Base-by-base conservation (phyloP, 371 early-diverging fungal species). In the Fennellomyces sp. region DNA sequence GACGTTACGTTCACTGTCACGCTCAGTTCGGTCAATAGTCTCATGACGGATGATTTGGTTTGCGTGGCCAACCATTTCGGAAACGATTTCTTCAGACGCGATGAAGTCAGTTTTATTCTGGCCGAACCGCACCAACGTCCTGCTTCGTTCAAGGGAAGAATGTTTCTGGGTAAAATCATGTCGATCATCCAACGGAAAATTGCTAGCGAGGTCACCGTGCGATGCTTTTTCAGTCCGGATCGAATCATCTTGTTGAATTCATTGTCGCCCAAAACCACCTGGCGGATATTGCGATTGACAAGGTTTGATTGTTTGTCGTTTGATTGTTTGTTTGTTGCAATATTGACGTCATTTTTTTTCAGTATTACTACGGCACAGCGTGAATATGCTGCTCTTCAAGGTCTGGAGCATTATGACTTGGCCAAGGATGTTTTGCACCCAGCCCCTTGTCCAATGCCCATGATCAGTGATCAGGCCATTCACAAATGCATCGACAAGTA, bases 301-400 rank as follows among this genome's bases (percentile, higher is more conserved):
- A 72, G 72, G 70, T 76, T 5, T 33, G 8, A 33, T 6, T 33
- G 13, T 3, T 58, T 11, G 1, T 57, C 35, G 27, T 35, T 31
- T n/a, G 27, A 12, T 19, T n/a, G 3, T 21, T 29, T 12, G 12
- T 7, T 51, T 13, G 21, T 21, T 10, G 26, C 13, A 55, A 33
- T 11, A 48, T n/a, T 48, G 25, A 48, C 1, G 12, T 2, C 12
- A 13, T 48, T 23, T 25, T 33, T 7, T 54, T 27, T 0, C 66
- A 87, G 87, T 60, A 58, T 96, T 47, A 90, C 93, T 0, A 92
- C 98, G 0, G 64, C 78, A 0, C 75, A 91, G 56, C 92, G 98
- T 29, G 97, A 97, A 73, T 98, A 93, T 64, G 70, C 83, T 4
- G 93, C 94, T 3, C 66, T 98, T 41, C 63, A 81, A 27, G 83